Evolutionary conservation across 1,139 yeast genomes (phyloP).

Genomic region (Pichia sp.): DNA sequence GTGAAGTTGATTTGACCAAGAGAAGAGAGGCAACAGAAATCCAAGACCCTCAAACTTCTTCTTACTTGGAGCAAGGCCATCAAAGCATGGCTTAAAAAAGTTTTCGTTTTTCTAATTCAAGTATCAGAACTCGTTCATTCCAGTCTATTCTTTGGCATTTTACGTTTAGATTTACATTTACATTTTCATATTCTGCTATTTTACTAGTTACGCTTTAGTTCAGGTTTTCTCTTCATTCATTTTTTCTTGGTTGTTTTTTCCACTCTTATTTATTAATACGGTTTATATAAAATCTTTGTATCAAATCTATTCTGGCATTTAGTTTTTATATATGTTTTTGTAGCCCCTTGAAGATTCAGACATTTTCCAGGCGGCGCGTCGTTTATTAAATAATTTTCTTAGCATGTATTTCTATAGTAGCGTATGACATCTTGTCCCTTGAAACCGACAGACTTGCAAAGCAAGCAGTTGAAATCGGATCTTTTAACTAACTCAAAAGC

Average conservation of each 20-base stretch:
- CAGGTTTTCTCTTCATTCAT: neutral
- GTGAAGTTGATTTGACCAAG: conserved; percentile 50
- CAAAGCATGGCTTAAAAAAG: conserved; percentile 10
- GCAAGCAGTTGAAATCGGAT: too few relatives aligned
- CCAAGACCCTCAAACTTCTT: conserved; percentile 8
- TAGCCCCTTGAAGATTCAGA: too few relatives aligned
- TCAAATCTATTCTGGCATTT: neutral
- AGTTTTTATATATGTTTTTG: neutral
- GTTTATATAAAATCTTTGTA: conserved; percentile 2
- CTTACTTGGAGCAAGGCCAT: neutral
- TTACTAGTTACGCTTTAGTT: neutral
- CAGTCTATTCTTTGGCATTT: neutral
- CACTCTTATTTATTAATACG: neutral
- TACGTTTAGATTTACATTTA: neutral
- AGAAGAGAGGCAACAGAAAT: conserved; percentile 2
- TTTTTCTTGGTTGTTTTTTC: neutral
- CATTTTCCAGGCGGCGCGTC: neutral
- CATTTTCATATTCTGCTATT: neutral
- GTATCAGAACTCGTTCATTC: neutral
- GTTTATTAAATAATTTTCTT: neutral
- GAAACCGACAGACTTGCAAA: too few relatives aligned
- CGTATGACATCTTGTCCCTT: too few relatives aligned
- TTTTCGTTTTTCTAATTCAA: neutral
- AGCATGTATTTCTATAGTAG: too few relatives aligned
- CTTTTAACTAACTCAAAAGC: too few relatives aligned